A percentile compares a stretch with the other conserved stretches of the same genome.
Conservation (phyloP, 208 protist species). For the Trypanosoma lewisi region DNA sequence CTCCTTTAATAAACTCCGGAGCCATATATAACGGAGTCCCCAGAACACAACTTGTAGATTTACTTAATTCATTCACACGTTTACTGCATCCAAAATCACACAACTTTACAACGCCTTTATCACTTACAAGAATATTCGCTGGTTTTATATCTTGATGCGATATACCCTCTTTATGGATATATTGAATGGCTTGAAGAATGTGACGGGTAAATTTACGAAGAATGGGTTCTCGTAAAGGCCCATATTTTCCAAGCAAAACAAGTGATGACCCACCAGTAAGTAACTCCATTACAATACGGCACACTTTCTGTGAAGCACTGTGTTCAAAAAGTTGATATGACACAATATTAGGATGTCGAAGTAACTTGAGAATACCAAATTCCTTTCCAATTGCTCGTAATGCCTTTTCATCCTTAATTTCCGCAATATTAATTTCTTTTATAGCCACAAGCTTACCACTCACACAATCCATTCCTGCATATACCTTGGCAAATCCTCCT, state of each 20-base stretch:
- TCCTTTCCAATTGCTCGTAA: conserved; percentile 78
- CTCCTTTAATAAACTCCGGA: conserved; percentile 87
- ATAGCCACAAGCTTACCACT: conserved; percentile 84
- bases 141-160: conserved; percentile 92
- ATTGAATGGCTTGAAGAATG: conserved; percentile 76
- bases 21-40: conserved; percentile 91
- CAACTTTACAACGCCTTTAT: conserved; percentile 84
- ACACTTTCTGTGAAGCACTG: conserved; percentile 80
- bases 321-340: conserved; percentile 88
- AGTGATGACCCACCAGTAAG: conserved; percentile 84
- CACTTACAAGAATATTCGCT: conserved; percentile 88
- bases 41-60: conserved; percentile 81
- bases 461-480: conserved; percentile 75
- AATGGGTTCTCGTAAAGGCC: conserved; percentile 77
- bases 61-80: conserved; percentile 81
- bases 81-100: conserved; percentile 92
- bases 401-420: conserved; percentile 65
- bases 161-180: conserved; percentile 87
- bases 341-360: conserved; percentile 88
- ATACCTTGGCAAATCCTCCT: conserved; percentile 88
- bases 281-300: conserved; percentile 89
- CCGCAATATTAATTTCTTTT: conserved; percentile 85
- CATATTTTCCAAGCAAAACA: conserved; percentile 73
- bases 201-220: conserved; percentile 69
- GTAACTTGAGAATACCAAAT: conserved; percentile 79